Evolutionary conservation across 768 basidiomycete genomes (phyloP), one percentile per base, ranked within the genome.

Genomic region (Grammothele lineata): DNA sequence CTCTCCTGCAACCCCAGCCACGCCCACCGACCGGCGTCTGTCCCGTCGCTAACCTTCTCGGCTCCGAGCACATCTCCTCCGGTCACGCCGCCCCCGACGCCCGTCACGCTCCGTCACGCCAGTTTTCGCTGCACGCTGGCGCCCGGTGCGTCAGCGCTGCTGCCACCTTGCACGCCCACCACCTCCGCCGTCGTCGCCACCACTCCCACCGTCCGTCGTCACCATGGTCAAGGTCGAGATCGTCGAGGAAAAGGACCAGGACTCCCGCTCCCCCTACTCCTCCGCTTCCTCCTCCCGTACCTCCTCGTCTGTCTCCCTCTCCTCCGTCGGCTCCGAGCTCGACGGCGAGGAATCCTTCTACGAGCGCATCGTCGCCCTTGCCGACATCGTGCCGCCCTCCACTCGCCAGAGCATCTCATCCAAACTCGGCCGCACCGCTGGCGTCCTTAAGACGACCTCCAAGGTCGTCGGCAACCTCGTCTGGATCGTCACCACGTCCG

Each of bases 401-500:
- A 94, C 94, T 32, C 83, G 96, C 51, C 85, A 88, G 57, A 71
- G 70, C 60, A 80, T 98, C 54, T 67, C 77, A 40, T 72, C 81
- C 19, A 77, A 76, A 43, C 58, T 88, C 46, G 70, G 76, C 22
- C 75, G 74, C 39, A 78, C 89, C 0, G 74, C 81, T 4, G 69
- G 77, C 2, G 79, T 85, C 65, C 43, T 90, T 25, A 86, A 81
- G 61, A 79, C 77, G 48, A 73, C 80, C 6, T 75, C 81, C 39
- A 88, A 83, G 69, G 57, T 88, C 41, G 78, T 83, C 26, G 95
- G 96, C 12, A 93, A 87, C 65, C 69, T 92, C 57, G 88, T 94
- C 47, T 99, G 96, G 96, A 77, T 96, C 52, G 73, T 97, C 62
- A 93, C 91, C 45, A 98, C 95, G 8, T 90, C 87, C 36, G 93